Evolutionary conservation across 78 protist species (phyloP), one percentile per base, ranked within the genome.

Genomic region (Dictyostelium purpureum): DNA sequence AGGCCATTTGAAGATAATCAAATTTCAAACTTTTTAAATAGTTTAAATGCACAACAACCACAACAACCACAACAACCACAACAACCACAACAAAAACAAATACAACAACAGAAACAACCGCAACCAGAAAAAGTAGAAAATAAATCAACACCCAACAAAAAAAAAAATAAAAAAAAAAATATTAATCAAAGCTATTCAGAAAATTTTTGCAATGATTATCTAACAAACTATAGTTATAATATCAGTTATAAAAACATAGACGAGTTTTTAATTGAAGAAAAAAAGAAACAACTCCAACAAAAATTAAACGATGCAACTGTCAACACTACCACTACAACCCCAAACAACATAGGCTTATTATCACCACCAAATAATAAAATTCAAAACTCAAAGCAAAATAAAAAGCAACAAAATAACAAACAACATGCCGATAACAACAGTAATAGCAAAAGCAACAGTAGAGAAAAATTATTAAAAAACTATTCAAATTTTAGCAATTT

Each of bases 401-500:
- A 16, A 63, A 57, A 26, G n/a, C 31, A 63, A 33, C 71, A 63
- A 59, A 33, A 59, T 28, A 28, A 28, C 5, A 11, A 26, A 63
- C 38, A 63, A 63, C 10, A 57, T n/a, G 28, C 37, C 6, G 26
- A 6, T 21, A 24, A 57, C 10, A n/a, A 26, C 31, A 16, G 52
- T 47, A 16, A 47, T 3, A 47, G 52, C 12, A 10, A 47, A 3
- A n/a, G n/a, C 7, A 47, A 47, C 52, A 47, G 52, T 1, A 14
- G 18, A 63, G 7, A 57, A 1, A 26, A 26, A 57, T 26, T 26
- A n/a, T 9, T 11, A 57, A 28, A 63, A 28, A 33, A 31, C n/a
- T 63, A 63, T 63, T 63, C 71, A 63, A 63, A 16, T 33, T 63
- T 63, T 63, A 63, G 33, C 26, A 43, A 63, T 63, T 63, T 63